These are phyloP conservation scores for Suillus paluster DNA, from an alignment of 768 basidiomycete genomes.

Conservation along the genomic window DNA sequence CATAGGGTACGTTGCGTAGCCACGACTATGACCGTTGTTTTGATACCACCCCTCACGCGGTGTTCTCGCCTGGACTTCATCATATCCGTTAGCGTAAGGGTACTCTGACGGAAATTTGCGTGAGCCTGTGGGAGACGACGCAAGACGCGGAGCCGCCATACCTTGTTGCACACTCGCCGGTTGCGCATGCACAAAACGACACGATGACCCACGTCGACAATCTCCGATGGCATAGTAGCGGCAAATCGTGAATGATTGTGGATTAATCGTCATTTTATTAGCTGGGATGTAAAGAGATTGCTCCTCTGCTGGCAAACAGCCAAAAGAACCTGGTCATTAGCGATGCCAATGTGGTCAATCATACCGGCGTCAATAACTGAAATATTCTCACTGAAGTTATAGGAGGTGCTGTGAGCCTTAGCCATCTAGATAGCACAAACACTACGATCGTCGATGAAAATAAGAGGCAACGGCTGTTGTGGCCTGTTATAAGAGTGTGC, in stretches of 20 bases:
- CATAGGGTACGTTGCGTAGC: neutral
- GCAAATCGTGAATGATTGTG: slow-evolving; percentile 14
- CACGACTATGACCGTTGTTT: neutral
- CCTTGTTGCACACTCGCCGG: neutral
- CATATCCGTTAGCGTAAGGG: neutral
- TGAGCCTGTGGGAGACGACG: neutral
- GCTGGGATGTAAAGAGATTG: neutral
- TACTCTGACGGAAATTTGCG: neutral
- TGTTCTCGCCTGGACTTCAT: no score
- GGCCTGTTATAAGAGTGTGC: neutral
- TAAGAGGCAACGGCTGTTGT: neutral
- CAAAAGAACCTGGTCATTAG: neutral
- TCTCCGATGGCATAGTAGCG: slow-evolving; percentile 29
- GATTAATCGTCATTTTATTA: neutral
- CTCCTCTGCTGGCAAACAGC: neutral
- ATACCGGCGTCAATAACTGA: neutral
- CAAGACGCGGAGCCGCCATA: neutral
- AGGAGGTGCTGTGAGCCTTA: neutral
- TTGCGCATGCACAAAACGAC: slow-evolving; percentile 28
- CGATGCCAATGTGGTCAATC: neutral
- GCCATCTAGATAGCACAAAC: neutral
- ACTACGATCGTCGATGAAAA: no score
- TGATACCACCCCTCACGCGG: neutral
- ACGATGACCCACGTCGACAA: slow-evolving; percentile 32
- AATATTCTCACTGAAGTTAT: neutral